Evolutionary conservation across 192 early-diverging fungal species (phyloP).

Genomic region (Coemansia sp.): DNA sequence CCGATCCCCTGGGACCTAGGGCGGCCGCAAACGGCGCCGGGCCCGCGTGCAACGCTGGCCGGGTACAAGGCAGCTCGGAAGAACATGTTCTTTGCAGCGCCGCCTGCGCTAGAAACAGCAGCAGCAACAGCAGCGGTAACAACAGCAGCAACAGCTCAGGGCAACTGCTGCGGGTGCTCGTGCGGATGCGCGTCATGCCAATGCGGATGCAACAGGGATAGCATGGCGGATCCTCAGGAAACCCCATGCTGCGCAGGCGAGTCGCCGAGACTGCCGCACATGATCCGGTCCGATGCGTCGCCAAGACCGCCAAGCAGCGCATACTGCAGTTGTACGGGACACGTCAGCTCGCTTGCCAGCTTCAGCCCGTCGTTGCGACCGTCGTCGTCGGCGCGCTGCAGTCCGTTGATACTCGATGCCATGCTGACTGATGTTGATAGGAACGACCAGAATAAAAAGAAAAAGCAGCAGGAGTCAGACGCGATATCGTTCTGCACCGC

Average conservation of each 20-base stretch:
- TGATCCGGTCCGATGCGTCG: neutral
- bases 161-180: neutral
- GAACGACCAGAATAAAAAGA: neutral
- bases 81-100: neutral
- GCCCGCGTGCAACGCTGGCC: neutral
- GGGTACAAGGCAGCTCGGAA: neutral
- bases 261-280: neutral
- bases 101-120: no score
- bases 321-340: neutral
- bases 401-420: neutral
- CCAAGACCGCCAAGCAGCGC: neutral
- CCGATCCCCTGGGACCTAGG: neutral
- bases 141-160: no score
- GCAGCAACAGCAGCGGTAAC: no score
- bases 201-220: neutral
- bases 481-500: slow-evolving; percentile 50
- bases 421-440: neutral
- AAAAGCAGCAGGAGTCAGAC: slow-evolving; percentile 19
- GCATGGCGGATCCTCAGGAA: neutral
- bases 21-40: slow-evolving; percentile 1
- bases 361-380: neutral
- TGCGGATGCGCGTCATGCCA: neutral
- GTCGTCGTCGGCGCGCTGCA: neutral
- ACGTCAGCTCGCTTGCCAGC: neutral
- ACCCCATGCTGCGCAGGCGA: neutral